A percentile compares a stretch with the other conserved stretches of the same genome.
phyloP scores from a whole-genome alignment of 257 asterid species.

The Primulina tabacum region DNA sequence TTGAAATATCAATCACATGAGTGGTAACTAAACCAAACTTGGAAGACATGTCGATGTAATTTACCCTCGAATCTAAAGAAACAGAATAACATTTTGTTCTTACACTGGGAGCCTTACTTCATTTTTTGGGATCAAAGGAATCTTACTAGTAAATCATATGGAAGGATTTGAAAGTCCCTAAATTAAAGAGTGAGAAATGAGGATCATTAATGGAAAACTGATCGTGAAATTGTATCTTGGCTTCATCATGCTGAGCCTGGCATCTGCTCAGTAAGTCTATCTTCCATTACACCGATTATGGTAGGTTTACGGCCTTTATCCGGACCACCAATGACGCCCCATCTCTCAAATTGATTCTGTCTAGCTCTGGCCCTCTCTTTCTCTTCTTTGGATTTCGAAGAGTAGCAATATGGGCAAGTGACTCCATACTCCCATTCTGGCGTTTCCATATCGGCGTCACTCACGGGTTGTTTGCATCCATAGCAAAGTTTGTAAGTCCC shows the following conservation, averaged over 20 bases:
- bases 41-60: not conserved
- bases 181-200: too few relatives aligned
- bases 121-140: too few relatives aligned
- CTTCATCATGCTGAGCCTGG: constrained; percentile 31
- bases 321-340: constrained; percentile 96
- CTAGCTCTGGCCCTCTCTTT: constrained; percentile 93
- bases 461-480: constrained; percentile 91
- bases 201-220: too few relatives aligned
- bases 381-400: constrained; percentile 88
- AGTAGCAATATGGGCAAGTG: constrained; percentile 81
- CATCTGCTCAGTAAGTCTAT: constrained; percentile 29
- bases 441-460: constrained; percentile 85
- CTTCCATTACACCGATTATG: constrained; percentile 24
- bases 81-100: not conserved
- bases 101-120: too few relatives aligned
- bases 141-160: not conserved
- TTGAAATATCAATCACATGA: too few relatives aligned
- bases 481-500: constrained; percentile 91
- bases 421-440: constrained; percentile 87
- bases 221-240: not conserved
- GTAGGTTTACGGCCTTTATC: constrained; percentile 78
- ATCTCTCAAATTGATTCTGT: constrained; percentile 73
- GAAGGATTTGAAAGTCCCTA: not conserved
- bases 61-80: not conserved
- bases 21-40: not conserved